Evolutionary conservation across 495 filamentous ascomycete genomes (phyloP), one percentile per base, ranked within the genome.

Genomic region (Xeromyces bisporus): DNA sequence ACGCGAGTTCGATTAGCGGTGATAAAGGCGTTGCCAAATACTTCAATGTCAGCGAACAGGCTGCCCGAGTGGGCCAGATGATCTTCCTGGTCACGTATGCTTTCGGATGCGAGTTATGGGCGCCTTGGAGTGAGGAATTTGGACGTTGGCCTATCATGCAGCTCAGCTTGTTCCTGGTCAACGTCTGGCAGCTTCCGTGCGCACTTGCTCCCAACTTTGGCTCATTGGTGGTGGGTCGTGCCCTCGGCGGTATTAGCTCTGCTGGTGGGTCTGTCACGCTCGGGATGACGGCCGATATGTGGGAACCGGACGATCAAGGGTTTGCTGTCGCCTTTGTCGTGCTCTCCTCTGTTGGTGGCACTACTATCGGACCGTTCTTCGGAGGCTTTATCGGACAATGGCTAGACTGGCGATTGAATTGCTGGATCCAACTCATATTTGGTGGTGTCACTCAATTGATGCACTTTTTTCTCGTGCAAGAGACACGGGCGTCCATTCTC

Each of bases 231-330:
- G 70, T 64, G 10, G 64, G 64, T 27, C 62, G 75, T 10, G 57
- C 60, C 8, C 55, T 80, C 1, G 75, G 75, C 15, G 75, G 75
- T 31, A 49, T 80, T 0, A 70, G 67, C 5, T 70, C 71, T 0
- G 75, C 75, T n/a, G 75, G 75, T 26, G 75, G 75, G 18, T 77
- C 71, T 23, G 75, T 80, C 34, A 80, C 75, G 0, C 62, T 80
- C 6, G 75, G 75, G 28, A 76, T 80, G 72, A 62, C 78, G 23
- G 75, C 75, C 18, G 75, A 80, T 36, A 62, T 80, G 57, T 80
- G 65, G 51, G 67, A 77, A 40, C 47, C 73, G 7, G 66, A 77
- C 36, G 56, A 62, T 13, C 75, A 79, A 41, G 33, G 35, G 23
- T 40, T 27, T 29, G 75, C 71, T 10, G 67, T 77, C 9, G 73